Conservation (phyloP, 192 early-diverging fungal species). For the Linderina pennispora region DNA sequence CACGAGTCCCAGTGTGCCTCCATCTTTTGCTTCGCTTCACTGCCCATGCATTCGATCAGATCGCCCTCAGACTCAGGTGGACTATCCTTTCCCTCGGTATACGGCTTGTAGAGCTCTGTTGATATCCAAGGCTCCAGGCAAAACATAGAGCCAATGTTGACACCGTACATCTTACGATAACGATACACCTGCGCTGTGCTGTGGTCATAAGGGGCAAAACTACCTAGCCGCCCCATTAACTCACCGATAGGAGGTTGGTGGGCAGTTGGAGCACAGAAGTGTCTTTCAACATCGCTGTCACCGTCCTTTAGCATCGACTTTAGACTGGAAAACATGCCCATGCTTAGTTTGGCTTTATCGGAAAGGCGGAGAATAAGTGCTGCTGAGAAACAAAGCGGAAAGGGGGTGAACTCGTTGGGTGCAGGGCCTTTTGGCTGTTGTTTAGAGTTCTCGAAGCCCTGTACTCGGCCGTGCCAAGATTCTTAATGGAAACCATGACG, state of each 20-base stretch:
- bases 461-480: too few species aligned
- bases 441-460: too few species aligned
- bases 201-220: constrained; percentile 1
- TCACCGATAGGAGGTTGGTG: not conserved
- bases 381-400: too few species aligned
- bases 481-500: too few species aligned
- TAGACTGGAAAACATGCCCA: not conserved
- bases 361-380: too few species aligned
- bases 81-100: not conserved
- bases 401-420: too few species aligned
- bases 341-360: too few species aligned
- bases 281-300: not conserved
- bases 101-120: constrained; percentile 2
- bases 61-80: constrained; percentile 7
- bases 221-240: constrained; percentile 2
- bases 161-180: constrained; percentile 9
- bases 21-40: not conserved
- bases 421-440: too few species aligned
- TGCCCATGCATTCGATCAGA: constrained; percentile 10
- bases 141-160: constrained; percentile 9
- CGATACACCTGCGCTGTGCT: constrained; percentile 4
- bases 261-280: not conserved
- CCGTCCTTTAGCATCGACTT: not conserved
- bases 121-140: constrained; percentile 14
- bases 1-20: constrained; percentile 9